phyloP scores from a whole-genome alignment of 139 green algal genomes.

The Chlorella sp. region DNA sequence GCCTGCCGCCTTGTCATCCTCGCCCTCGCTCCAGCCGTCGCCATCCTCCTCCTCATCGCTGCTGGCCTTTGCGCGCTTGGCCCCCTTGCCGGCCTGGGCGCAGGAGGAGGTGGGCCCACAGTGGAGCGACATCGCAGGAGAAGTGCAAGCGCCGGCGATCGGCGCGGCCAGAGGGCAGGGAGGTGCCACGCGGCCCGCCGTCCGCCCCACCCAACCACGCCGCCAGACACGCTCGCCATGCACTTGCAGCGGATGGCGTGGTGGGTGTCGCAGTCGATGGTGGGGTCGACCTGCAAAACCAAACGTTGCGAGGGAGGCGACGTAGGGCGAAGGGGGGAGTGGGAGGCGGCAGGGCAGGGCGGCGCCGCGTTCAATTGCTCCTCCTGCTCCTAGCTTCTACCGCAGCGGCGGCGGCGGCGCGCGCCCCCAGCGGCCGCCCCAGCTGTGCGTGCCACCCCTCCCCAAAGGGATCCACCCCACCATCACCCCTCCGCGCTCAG shows the following conservation, averaged over 20 bases:
- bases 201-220: not conserved
- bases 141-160: not conserved
- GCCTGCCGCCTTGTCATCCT: slow-evolving; percentile 28
- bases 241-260: slow-evolving; percentile 64
- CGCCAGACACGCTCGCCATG: slow-evolving; percentile 14
- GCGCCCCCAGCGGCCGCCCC: not conserved
- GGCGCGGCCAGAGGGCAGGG: not conserved
- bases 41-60: not conserved
- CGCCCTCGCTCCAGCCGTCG: not conserved
- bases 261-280: slow-evolving; percentile 58
- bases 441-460: not conserved
- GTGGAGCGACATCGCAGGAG: not conserved
- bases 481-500: not conserved
- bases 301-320: not conserved
- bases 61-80: slow-evolving; percentile 5
- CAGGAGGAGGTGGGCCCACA: not conserved
- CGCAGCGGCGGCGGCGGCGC: not conserved
- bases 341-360: too few species aligned
- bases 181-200: not conserved
- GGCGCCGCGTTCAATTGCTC: too few species aligned
- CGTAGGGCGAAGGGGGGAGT: too few species aligned
- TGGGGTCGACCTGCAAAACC: slow-evolving; percentile 55
- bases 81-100: too few species aligned
- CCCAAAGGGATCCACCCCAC: not conserved
- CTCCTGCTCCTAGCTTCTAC: not conserved